Evolutionary conservation across 768 basidiomycete genomes (phyloP).

Genomic region (Xerocomus brunneocitrinus): DNA sequence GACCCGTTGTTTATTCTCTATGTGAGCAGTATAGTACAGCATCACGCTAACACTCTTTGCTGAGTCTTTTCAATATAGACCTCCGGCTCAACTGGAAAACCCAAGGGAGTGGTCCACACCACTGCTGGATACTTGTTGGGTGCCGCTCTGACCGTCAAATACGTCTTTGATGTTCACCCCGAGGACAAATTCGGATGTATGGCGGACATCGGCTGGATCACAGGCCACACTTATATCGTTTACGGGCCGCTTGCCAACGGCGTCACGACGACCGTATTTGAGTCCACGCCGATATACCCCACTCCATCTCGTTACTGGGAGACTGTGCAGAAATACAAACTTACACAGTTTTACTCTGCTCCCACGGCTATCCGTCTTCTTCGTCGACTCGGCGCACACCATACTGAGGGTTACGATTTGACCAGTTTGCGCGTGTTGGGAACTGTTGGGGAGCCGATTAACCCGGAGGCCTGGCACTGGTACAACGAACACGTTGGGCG

Average conservation of each 20-base stretch:
- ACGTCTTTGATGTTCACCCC: conserved; percentile 96
- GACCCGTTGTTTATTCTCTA: conserved; percentile 99
- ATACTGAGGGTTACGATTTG: conserved; percentile 81
- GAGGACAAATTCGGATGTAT: conserved; percentile 96
- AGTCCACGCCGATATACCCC: conserved; percentile 95
- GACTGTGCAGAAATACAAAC: conserved; percentile 83
- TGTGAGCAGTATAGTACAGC: conserved; percentile 45
- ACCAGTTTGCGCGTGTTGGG: conserved; percentile 82
- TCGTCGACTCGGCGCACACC: conserved; percentile 78
- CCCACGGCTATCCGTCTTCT: conserved; percentile 94
- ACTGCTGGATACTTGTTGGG: conserved; percentile 89
- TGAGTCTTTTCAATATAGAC: conserved; percentile 48
- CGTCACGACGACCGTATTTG: conserved; percentile 85
- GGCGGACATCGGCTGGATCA: conserved; percentile 99
- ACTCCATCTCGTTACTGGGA: conserved; percentile 97
- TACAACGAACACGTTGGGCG: conserved; percentile 94
- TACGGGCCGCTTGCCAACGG: conserved; percentile 92
- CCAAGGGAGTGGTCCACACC: conserved; percentile 94
- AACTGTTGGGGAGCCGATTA: conserved; percentile 96
- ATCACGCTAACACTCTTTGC: not conserved
- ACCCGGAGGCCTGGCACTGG: conserved; percentile 99
- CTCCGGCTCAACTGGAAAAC: conserved; percentile 91
- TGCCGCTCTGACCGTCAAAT: conserved; percentile 89
- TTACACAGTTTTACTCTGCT: conserved; percentile 95
- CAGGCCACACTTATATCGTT: conserved; percentile 94